These are phyloP conservation scores for Fusarium neocosmosporiellum DNA, from an alignment of 2,329 filamentous ascomycete genomes.

Conservation along the genomic window DNA sequence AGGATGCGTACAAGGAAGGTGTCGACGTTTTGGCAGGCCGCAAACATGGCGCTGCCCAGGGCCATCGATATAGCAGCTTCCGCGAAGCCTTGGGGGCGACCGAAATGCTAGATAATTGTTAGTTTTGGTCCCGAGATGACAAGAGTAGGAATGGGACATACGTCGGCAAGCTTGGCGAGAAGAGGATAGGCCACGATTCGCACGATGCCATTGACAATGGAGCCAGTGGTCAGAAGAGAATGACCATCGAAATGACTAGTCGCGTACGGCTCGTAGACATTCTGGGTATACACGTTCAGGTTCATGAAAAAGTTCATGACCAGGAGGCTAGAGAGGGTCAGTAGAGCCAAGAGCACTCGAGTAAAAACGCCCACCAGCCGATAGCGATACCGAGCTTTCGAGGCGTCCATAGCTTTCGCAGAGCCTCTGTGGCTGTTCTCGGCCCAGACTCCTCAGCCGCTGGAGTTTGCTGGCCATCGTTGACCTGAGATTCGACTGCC, in stretches of 20 bases:
- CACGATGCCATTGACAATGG: slow-evolving; percentile 31
- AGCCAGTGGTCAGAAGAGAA: slow-evolving; percentile 18
- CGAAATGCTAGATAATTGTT: slow-evolving; percentile 16
- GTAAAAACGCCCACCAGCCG: slow-evolving; percentile 1
- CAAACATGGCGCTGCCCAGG: slow-evolving; percentile 29
- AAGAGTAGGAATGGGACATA: not conserved
- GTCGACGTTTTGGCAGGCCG: slow-evolving; percentile 25
- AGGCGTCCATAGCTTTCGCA: slow-evolving; percentile 26
- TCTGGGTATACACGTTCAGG: slow-evolving; percentile 30
- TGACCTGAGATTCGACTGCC: not conserved
- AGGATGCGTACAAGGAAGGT: slow-evolving; percentile 22
- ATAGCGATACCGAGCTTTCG: slow-evolving; percentile 14
- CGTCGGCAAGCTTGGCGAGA: slow-evolving; percentile 31
- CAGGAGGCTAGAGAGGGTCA: slow-evolving; percentile 8
- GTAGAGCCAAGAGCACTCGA: rapidly evolving
- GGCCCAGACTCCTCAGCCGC: not conserved
- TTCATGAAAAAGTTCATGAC: slow-evolving; percentile 40
- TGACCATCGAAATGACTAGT: slow-evolving; percentile 33
- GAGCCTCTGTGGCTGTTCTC: slow-evolving; percentile 18
- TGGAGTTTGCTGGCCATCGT: not conserved
- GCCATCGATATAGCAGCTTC: slow-evolving; percentile 26
- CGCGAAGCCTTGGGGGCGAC: slow-evolving; percentile 22
- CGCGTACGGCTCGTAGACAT: slow-evolving; percentile 33
- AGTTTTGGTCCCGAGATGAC: not conserved
- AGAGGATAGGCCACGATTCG: slow-evolving; percentile 28